These are phyloP conservation scores for Fragaria vesca DNA, from an alignment of 306 rosid genomes.

Conservation along the genomic window DNA sequence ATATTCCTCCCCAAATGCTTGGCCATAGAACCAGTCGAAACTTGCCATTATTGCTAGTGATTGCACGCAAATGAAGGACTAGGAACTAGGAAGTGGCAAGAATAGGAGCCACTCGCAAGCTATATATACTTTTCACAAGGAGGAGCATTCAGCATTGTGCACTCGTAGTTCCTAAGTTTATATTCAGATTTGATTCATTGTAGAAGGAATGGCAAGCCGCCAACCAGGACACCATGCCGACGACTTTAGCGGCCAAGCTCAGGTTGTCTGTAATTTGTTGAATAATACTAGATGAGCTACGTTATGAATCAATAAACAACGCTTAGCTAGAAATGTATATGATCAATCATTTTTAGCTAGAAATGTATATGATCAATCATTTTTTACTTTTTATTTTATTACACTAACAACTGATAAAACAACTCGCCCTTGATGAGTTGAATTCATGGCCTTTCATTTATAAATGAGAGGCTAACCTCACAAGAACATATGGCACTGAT, in stretches of 20 bases:
- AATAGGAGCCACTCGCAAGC: constrained; percentile 1
- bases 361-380: background rate
- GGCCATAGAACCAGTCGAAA: constrained; percentile 6
- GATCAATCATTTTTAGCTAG: background rate
- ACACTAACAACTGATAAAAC: too few relatives aligned
- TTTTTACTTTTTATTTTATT: too few relatives aligned
- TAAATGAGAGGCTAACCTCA: background rate
- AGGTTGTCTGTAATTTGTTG: constrained; percentile 14
- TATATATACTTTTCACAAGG: constrained; percentile 14
- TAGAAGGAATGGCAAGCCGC: constrained; percentile 39
- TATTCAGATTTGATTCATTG: background rate
- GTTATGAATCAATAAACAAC: background rate
- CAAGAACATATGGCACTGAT: too few relatives aligned
- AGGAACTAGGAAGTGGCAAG: background rate
- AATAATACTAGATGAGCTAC: background rate
- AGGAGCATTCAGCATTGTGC: background rate
- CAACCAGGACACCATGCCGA: constrained; percentile 25
- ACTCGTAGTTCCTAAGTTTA: background rate
- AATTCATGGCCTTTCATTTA: background rate
- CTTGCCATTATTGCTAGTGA: constrained; percentile 13
- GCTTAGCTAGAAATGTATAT: background rate
- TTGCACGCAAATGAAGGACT: constrained; percentile 11
- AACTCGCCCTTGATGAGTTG: background rate
- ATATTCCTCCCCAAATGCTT: constrained; percentile 9
- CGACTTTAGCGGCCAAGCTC: constrained; percentile 33